These are phyloP conservation scores for Botrytis sinoallii DNA, from an alignment of 2,329 filamentous ascomycete species.

Conservation along the genomic window DNA sequence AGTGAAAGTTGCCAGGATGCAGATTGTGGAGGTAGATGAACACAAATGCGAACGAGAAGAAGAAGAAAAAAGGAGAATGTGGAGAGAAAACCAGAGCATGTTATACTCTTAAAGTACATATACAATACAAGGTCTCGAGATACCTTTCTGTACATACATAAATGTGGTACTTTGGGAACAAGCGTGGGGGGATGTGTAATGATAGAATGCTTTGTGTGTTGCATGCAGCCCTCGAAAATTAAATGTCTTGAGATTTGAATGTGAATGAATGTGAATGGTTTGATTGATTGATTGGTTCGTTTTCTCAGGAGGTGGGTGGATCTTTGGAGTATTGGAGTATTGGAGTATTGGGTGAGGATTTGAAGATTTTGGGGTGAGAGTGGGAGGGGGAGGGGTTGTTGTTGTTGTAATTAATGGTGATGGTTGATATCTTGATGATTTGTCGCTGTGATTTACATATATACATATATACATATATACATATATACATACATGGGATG, in stretches of 20 bases:
- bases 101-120: background rate
- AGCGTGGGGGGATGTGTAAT: background rate
- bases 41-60: too few species aligned
- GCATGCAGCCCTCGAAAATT: background rate
- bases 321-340: background rate
- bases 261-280: background rate
- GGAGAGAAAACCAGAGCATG: background rate
- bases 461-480: background rate
- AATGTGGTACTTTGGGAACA: background rate
- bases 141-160: background rate
- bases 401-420: background rate
- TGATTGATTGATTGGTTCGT: background rate
- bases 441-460: background rate
- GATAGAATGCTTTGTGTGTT: background rate
- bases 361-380: background rate
- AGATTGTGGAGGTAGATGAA: background rate
- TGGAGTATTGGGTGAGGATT: background rate
- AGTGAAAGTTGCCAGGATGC: background rate
- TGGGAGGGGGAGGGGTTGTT: too few species aligned
- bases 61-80: too few species aligned
- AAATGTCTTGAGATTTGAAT: background rate
- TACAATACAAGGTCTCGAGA: background rate
- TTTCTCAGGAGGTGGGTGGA: background rate
- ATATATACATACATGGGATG: background rate
- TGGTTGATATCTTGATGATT: background rate